phyloP scores from a whole-genome alignment of 2,329 filamentous ascomycete genomes.

The Remersonia thermophila region DNA sequence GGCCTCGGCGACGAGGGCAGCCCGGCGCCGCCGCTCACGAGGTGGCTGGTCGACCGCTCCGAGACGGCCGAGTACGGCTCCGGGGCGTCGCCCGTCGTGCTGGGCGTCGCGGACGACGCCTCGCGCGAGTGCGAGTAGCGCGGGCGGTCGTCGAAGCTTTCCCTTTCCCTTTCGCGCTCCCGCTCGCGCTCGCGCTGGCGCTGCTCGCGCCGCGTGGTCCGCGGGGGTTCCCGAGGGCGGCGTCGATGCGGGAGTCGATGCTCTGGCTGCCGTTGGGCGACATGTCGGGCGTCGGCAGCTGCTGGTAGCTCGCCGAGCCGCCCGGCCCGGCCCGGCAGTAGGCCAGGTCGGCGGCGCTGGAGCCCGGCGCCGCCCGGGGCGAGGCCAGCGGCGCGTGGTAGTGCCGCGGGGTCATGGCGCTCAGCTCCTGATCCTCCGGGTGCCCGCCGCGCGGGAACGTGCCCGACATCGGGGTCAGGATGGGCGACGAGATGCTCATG shows the following conservation, averaged over 20 bases:
- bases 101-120: slow-evolving; percentile 14
- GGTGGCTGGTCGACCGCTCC: slow-evolving; percentile 36
- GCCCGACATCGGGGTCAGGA: slow-evolving; percentile 50
- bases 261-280: slow-evolving; percentile 36
- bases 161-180: no score
- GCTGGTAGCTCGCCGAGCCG: slow-evolving; percentile 13
- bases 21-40: no score
- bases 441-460: slow-evolving; percentile 43
- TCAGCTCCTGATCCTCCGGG: slow-evolving; percentile 44
- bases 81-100: slow-evolving; percentile 23
- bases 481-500: slow-evolving; percentile 51
- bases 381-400: slow-evolving; percentile 46
- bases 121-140: slow-evolving; percentile 13
- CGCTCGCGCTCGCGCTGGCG: slow-evolving; percentile 2
- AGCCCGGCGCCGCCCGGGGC: slow-evolving; percentile 39
- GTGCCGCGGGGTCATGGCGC: slow-evolving; percentile 42
- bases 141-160: slow-evolving; percentile 4
- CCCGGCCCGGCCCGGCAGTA: slow-evolving; percentile 23
- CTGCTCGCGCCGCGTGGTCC: slow-evolving; percentile 7
- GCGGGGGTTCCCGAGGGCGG: slow-evolving; percentile 21
- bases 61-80: slow-evolving; percentile 42
- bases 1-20: slow-evolving; percentile 41
- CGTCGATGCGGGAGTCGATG: slow-evolving; percentile 45
- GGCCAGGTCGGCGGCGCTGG: slow-evolving; percentile 25
- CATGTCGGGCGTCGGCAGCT: slow-evolving; percentile 32